Base-by-base conservation (phyloP, 2,329 filamentous ascomycete genomes). In the Tolypocladium nubicola region DNA sequence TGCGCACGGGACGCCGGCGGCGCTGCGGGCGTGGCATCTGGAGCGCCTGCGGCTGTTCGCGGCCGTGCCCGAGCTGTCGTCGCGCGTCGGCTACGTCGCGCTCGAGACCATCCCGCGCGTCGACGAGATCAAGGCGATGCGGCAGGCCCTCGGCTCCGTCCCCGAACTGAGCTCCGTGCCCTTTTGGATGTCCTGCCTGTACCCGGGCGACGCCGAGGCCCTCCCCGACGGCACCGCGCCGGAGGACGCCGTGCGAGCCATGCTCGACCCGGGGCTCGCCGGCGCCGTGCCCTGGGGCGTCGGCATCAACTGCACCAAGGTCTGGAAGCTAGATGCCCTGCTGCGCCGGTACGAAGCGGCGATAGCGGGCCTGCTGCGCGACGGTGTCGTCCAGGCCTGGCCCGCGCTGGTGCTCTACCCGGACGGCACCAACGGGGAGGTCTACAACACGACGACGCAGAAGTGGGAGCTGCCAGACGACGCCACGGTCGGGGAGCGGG, bases 271-370 rank as follows among this genome's bases (percentile, higher is more conserved):
- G 0, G 54, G 57, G 1, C 26, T 67, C 6, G 64, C 65, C 0
- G 16, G 53, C 1, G 63, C 60, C 5, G 60, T 69, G 4, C 85
- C 85, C 0, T 85, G 80, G 79, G 85, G 80, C 0, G 76, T 89
- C 30, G 85, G 86, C 1, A 79, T 88, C 64, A 88, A 88, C 69
- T 88, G 85, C 68, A 88, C 79, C 41, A 87, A 86, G 67, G 77
- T 88, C 39, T 75, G 79, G 54, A 84, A 87, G 66, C 73, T 89
- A 37, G 77, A 79, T 2, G 65, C 70, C 0, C 69, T 87, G 19
- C 70, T 89, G 21, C 70, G 68, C 21, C 73, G 78, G 53, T 86
- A 81, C 54, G 82, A 86, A 63, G 73, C 70, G 4, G 76, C 73
- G 10, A 66, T 84, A 19, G 58, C 60, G 11, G 61, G 58, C n/a